A percentile compares a stretch with the other conserved stretches of the same genome.
Conservation (phyloP, 805 yeast species). For the Suhomyces canberraensis region DNA sequence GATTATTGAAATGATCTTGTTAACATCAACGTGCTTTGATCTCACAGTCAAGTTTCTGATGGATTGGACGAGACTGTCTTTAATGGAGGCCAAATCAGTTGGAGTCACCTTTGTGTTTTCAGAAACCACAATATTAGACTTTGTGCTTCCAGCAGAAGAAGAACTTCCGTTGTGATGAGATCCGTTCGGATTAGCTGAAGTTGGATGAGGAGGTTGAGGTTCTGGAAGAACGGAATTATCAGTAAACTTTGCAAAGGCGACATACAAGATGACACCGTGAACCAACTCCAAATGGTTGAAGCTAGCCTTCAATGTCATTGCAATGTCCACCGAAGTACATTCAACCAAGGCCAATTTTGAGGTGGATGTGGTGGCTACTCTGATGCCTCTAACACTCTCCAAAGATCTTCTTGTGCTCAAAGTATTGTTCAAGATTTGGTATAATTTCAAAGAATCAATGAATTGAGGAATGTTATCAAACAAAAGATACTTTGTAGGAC, state of each 20-base stretch:
- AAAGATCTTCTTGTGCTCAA: constrained; percentile 62
- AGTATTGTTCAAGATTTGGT: constrained; percentile 30
- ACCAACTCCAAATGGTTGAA: constrained; percentile 80
- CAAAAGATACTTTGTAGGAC: constrained; percentile 75
- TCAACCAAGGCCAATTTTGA: constrained; percentile 52
- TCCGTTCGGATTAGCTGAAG: not conserved
- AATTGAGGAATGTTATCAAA: constrained; percentile 80
- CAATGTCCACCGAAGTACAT: constrained; percentile 66
- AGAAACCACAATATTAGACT: constrained; percentile 3
- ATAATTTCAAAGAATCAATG: constrained; percentile 46
- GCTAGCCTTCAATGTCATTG: constrained; percentile 73
- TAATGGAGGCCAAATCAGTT: constrained; percentile 23
- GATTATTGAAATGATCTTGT: constrained; percentile 46
- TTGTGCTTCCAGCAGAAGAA: not conserved
- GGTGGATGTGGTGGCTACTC: constrained; percentile 17
- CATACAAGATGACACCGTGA: constrained; percentile 72
- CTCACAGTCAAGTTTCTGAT: constrained; percentile 15
- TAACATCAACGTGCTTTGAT: constrained; percentile 24
- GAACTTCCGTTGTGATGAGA: not conserved
- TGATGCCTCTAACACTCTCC: constrained; percentile 57
- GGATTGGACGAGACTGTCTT: constrained; percentile 17
- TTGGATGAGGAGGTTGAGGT: not conserved
- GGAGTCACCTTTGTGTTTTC: constrained; percentile 14
- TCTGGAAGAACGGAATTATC: constrained; percentile 17
- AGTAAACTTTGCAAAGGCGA: constrained; percentile 78